Percentiles rank a stretch among this genome's conserved stretches.
phyloP scores from a whole-genome alignment of 179 eudicot genomes.

The Actinidia arguta region DNA sequence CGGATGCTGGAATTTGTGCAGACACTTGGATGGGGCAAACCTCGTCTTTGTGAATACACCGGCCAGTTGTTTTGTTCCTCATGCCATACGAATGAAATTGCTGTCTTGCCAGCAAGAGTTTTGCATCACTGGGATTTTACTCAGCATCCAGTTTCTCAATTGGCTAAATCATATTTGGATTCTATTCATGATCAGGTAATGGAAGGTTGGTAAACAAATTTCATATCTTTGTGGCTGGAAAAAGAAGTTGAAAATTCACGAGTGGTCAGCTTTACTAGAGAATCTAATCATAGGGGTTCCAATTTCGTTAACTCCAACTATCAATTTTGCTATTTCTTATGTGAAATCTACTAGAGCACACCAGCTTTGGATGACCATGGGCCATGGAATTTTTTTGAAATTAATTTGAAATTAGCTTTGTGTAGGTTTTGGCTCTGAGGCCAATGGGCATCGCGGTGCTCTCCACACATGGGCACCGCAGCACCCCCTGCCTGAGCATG shows the following conservation, averaged over 20 bases:
- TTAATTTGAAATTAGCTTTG: background rate
- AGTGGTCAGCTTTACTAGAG: background rate
- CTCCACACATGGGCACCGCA: no score
- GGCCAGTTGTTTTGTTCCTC: slow-evolving; percentile 91
- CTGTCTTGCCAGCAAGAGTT: slow-evolving; percentile 94
- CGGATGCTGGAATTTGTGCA: slow-evolving; percentile 70
- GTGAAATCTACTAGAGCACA: background rate
- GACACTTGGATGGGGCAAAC: slow-evolving; percentile 92
- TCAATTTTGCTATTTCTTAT: background rate
- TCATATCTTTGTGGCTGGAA: background rate
- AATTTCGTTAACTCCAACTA: background rate
- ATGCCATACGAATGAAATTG: slow-evolving; percentile 85
- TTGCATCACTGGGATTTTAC: slow-evolving; percentile 96
- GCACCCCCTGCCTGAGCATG: no score
- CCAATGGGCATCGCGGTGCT: no score
- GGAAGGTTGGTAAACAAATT: background rate
- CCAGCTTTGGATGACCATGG: background rate
- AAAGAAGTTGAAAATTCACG: background rate
- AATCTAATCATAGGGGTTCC: background rate
- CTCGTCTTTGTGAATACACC: slow-evolving; percentile 93
- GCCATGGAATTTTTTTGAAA: background rate
- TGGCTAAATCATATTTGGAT: slow-evolving; percentile 91
- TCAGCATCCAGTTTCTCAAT: slow-evolving; percentile 81
- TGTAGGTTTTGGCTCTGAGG: no score
- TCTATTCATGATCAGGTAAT: slow-evolving; percentile 87